These are phyloP conservation scores for Erodium trifolium DNA, from an alignment of 441 rosid species.

Conservation along the genomic window DNA sequence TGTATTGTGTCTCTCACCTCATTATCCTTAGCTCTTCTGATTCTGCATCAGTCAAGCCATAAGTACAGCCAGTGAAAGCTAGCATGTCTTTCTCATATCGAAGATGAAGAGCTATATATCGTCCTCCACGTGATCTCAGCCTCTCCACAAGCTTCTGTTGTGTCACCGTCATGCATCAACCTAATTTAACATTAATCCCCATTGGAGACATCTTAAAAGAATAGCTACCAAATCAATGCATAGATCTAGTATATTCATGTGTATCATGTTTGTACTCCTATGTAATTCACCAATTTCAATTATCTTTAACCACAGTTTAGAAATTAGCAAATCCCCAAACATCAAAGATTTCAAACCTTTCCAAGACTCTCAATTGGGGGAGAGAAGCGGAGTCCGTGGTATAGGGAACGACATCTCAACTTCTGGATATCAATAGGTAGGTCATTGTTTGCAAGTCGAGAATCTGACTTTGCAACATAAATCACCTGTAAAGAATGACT, in stretches of 20 bases:
- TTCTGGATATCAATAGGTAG: constrained; percentile 77
- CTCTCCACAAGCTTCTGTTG: constrained; percentile 93
- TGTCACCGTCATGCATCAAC: constrained; percentile 82
- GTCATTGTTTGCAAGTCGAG: constrained; percentile 87
- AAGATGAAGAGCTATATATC: constrained; percentile 82
- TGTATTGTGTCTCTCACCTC: constrained; percentile 44
- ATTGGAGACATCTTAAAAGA: constrained; percentile 77
- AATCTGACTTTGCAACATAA: constrained; percentile 87
- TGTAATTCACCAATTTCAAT: not conserved
- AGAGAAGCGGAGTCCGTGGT: constrained; percentile 66
- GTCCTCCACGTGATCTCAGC: constrained; percentile 58
- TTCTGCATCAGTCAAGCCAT: constrained; percentile 67
- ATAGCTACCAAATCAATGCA: constrained; percentile 27
- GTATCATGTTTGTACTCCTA: constrained; percentile 7
- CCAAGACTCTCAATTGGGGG: constrained; percentile 67
- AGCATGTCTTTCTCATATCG: constrained; percentile 98
- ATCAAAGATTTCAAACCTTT: constrained; percentile 44
- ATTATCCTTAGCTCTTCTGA: constrained; percentile 68
- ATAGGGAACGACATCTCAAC: constrained; percentile 79
- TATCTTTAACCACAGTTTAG: not conserved
- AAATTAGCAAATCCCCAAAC: not conserved
- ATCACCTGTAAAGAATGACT: constrained; percentile 48
- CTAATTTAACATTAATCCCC: constrained; percentile 85
- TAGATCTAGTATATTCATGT: constrained; percentile 14
- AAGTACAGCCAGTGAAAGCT: constrained; percentile 86